These are phyloP conservation scores for Paracamarosporium sp. DNA, from an alignment of 2,329 filamentous ascomycete species.

Conservation along the genomic window DNA sequence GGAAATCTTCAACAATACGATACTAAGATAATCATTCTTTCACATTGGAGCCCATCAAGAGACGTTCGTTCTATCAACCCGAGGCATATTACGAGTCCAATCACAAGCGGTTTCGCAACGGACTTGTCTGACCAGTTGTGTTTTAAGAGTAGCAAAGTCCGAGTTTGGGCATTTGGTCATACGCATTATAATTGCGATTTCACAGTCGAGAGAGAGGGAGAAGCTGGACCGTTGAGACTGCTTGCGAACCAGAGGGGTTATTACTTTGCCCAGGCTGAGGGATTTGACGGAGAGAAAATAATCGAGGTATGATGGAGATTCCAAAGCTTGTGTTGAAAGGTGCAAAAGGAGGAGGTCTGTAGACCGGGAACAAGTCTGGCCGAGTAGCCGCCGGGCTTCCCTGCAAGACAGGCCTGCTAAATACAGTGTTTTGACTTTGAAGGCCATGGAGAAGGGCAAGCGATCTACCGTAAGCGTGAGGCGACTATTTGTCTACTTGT, in stretches of 20 bases:
- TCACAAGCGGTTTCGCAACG: constrained; percentile 48
- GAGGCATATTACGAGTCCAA: constrained; percentile 28
- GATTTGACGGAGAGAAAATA: neutral
- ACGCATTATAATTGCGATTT: constrained; percentile 57
- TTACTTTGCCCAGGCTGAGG: neutral
- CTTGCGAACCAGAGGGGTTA: neutral
- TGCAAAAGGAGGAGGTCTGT: too few species aligned
- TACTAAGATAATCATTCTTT: constrained; percentile 46
- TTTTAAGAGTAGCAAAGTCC: constrained; percentile 44
- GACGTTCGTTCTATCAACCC: constrained; percentile 45
- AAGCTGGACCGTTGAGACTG: neutral
- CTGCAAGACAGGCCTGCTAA: too few species aligned
- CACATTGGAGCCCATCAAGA: constrained; percentile 52
- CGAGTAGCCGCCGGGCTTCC: too few species aligned
- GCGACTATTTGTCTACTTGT: too few species aligned
- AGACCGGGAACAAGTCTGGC: too few species aligned
- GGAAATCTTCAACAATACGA: constrained; percentile 25
- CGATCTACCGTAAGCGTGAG: too few species aligned
- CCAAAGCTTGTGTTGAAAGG: too few species aligned
- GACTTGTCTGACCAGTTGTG: constrained; percentile 47
- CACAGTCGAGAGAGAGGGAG: too few species aligned
- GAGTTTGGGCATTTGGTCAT: constrained; percentile 58
- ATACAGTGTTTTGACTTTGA: too few species aligned
- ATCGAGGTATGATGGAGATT: neutral
- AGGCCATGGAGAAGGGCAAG: too few species aligned